Base-by-base conservation (phyloP, 2,329 filamentous ascomycete species). In the Cryphonectria naterciae region DNA sequence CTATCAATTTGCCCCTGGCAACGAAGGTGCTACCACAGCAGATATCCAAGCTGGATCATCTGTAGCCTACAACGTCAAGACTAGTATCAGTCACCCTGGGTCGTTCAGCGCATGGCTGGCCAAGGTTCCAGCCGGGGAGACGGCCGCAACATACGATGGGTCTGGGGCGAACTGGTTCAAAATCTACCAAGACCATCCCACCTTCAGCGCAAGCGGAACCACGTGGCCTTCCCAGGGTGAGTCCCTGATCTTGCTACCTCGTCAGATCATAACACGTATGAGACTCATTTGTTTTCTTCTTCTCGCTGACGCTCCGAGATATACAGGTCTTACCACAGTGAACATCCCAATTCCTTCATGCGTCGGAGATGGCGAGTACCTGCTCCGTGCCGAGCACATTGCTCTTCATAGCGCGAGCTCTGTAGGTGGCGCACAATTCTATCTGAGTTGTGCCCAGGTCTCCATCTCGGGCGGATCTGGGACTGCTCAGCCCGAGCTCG, bases 341-440 rank as follows among this genome's bases (percentile, higher is more conserved):
- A 77, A 78, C 65, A 81, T 85, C 52, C 79, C 77, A 52, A 81
- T 86, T 64, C 84, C 84, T 17, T 74, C 75, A 52, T 84, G 81
- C 69, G 80, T 85, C n/a, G 78, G 80, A 0, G 75, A 83, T n/a
- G 84, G 85, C 68, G 83, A 85, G 72, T 86, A 86, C 74, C 80
- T 86, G 37, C 76, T 86, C 5, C 81, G 84, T 19, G 81, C 83
- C 25, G 84, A 86, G 76, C 84, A 86, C 72, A 82, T 86, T 68
- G 84, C 80, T 4, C 79, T 86, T 13, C 84, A 86, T 76, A 78
- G 76, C 65, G 83, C 84, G 3, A 76, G 79, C 52, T 75, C 75
- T 11, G 75, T 77, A 6, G 81, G 81, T 4, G 84, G 84, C 3
- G 84, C 84, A 5, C 83, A 86, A 77, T 80, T 83, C 58, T 85